A percentile compares a stretch with the other conserved stretches of the same genome.
phyloP scores from a whole-genome alignment of 768 basidiomycete species.

The Trametopsis cervina region DNA sequence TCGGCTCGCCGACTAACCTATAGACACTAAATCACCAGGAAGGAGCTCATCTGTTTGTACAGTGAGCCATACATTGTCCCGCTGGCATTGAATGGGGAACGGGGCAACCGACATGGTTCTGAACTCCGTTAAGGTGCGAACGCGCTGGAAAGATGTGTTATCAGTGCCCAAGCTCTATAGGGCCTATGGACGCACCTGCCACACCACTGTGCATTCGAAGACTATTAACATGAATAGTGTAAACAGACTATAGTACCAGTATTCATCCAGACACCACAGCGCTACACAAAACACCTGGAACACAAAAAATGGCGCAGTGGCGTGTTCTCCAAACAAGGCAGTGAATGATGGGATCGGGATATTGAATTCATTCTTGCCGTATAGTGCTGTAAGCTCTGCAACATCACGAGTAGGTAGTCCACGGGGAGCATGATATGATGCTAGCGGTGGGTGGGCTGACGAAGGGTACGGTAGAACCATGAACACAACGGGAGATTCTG shows the following conservation, averaged over 20 bases:
- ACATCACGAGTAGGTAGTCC: slow-evolving; percentile 46
- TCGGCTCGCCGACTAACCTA: slow-evolving; percentile 49
- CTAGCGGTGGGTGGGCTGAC: slow-evolving; percentile 59
- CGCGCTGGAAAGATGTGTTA: slow-evolving; percentile 50
- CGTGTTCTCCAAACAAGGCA: slow-evolving; percentile 91
- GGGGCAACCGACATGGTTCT: slow-evolving; percentile 94
- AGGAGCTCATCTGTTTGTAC: slow-evolving; percentile 82
- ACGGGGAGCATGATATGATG: slow-evolving; percentile 53
- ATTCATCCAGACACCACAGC: slow-evolving; percentile 96
- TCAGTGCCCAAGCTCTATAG: neutral
- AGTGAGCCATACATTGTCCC: slow-evolving; percentile 73
- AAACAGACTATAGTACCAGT: slow-evolving; percentile 98
- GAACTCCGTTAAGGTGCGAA: slow-evolving; percentile 90
- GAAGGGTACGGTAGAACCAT: slow-evolving; percentile 84
- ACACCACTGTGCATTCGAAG: slow-evolving; percentile 98
- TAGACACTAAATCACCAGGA: slow-evolving; percentile 84
- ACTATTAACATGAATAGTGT: slow-evolving; percentile 97
- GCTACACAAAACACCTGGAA: slow-evolving; percentile 98
- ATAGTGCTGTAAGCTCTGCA: slow-evolving; percentile 52
- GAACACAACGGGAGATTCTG: slow-evolving; percentile 56
- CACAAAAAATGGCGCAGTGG: slow-evolving; percentile 98
- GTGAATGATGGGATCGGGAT: slow-evolving; percentile 95
- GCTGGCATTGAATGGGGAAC: slow-evolving; percentile 76
- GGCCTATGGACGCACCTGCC: slow-evolving; percentile 61
- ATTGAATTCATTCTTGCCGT: slow-evolving; percentile 92